Percentiles rank a stretch among this genome's conserved stretches.
phyloP scores from a whole-genome alignment of 257 asterid genomes.

The Ligustrum vulgare region DNA sequence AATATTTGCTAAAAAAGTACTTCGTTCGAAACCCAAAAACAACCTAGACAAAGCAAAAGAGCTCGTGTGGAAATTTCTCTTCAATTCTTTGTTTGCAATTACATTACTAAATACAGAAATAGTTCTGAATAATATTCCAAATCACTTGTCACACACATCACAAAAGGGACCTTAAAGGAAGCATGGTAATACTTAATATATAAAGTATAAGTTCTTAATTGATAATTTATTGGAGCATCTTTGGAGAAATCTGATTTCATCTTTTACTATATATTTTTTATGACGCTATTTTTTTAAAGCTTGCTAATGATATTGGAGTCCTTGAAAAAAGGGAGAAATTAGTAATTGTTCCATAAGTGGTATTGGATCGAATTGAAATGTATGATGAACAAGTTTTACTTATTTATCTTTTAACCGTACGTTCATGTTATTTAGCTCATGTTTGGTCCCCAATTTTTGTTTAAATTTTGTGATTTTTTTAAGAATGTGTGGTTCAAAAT shows the following conservation, averaged over 20 bases:
- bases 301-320: no score
- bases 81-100: constrained; percentile 15
- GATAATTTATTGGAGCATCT: constrained; percentile 23
- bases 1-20: neutral
- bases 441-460: no score
- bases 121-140: neutral
- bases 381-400: no score
- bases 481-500: no score
- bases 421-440: no score
- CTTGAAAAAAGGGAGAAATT: neutral
- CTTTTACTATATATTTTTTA: neutral
- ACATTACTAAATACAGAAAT: constrained; percentile 11
- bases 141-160: no score
- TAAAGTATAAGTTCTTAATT: constrained; percentile 31
- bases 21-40: neutral
- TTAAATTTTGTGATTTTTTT: no score
- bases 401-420: no score
- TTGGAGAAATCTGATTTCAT: constrained; percentile 26
- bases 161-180: neutral
- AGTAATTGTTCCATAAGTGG: neutral
- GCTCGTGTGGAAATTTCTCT: constrained; percentile 15
- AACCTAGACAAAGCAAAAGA: neutral
- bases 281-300: no score
- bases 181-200: constrained; percentile 26
- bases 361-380: neutral